Evolutionary conservation across 1,284 basidiomycete species (phyloP), one percentile per base, ranked within the genome.

Genomic region (Mycena citricolor): DNA sequence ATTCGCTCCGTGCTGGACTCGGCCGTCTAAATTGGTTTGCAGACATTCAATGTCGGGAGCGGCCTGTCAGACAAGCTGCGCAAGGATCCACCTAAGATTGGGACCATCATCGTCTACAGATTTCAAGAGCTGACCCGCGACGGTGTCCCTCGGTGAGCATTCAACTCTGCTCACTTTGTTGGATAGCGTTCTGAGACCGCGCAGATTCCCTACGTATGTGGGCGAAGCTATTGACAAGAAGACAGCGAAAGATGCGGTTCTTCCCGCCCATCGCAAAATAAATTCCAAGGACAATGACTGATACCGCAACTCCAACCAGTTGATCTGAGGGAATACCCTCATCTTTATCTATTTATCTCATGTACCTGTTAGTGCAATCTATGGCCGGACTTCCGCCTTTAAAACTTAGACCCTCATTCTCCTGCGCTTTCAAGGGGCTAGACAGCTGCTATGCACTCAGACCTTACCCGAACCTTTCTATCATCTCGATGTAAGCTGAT

Each of bases 51-150:
- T 35, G 75, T 78, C 11, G 79, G 79, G 4, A 75, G 71, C 4
- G 79, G 79, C 1, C 59, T 82, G 37, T 71, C 63, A 13, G 76
- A 79, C 56, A 74, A 73, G 49, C 74, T 73, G 44, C 71, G 78
- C 42, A 63, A 65, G 45, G 66, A 68, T 29, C 77, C 78, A n/a
- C 77, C 77, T 1, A 73, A 76, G 54, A 61, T 83, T 32, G 81
- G 82, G 2, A 61, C 71, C 2, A 79, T 85, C 52, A 74, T 85
- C 44, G 71, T 68, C 1, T 85, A 84, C 61, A 68, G 79, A 23
- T 84, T 84, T 61, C 80, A 83, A 53, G 81, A 84, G 57, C 62
- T 84, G 31, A 82, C 79, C 2, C 71, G 70, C 47, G 74, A 78
- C 54, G 72, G 73, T 2, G 74, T 77, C 4, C 78, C 78, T 14